These are phyloP conservation scores for Casuarina cunninghamiana DNA, from an alignment of 306 rosid genomes.

Conservation along the genomic window DNA sequence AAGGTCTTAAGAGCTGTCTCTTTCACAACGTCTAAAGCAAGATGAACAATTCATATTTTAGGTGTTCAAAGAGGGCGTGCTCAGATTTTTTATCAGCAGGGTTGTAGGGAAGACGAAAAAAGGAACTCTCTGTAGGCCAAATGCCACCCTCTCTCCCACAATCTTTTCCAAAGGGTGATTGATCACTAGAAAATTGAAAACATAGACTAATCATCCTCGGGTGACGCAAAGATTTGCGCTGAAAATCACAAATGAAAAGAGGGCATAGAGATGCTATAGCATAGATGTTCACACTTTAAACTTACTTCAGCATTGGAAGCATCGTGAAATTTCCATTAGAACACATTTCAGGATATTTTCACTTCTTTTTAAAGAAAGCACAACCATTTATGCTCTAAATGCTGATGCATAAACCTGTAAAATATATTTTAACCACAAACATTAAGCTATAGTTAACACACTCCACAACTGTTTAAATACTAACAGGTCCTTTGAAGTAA, in stretches of 20 bases:
- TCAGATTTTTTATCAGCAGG: not conserved
- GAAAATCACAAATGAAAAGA: not conserved
- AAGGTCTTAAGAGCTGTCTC: constrained; percentile 33
- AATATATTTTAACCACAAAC: not conserved
- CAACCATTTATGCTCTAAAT: not conserved
- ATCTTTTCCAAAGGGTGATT: not conserved
- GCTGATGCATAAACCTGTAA: not conserved
- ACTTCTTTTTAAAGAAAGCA: not conserved
- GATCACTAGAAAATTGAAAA: not conserved
- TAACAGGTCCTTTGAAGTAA: not conserved
- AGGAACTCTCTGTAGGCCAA: not conserved
- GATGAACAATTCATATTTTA: not conserved
- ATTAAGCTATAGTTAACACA: not conserved
- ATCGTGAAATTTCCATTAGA: not conserved
- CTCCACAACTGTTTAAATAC: not conserved
- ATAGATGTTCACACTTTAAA: not conserved
- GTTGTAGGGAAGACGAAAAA: too few relatives aligned
- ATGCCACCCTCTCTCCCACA: not conserved
- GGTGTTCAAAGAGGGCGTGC: constrained; percentile 3
- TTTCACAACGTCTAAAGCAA: constrained; percentile 3
- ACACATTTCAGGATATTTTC: not conserved
- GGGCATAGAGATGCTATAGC: not conserved
- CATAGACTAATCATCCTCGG: not conserved
- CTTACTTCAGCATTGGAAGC: not conserved
- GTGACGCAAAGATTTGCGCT: not conserved